These are phyloP conservation scores for Rhodamnia rubescens DNA, from an alignment of 345 rosid genomes.

Conservation along the genomic window DNA sequence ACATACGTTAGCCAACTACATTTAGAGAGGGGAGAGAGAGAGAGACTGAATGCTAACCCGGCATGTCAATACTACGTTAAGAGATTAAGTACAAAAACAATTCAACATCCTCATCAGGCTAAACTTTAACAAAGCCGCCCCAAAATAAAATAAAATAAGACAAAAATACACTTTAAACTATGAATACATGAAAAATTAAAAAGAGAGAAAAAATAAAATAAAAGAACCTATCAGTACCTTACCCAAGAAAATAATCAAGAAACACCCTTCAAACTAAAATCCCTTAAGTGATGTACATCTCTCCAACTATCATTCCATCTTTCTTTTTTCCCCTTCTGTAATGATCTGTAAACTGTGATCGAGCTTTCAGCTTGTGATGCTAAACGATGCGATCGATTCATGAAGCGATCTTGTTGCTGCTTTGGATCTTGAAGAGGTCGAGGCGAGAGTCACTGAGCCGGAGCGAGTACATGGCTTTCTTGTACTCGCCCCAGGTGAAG, in stretches of 20 bases:
- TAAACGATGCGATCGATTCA: not conserved
- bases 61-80: not conserved
- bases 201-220: no score
- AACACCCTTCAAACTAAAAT: not conserved
- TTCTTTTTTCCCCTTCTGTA: not conserved
- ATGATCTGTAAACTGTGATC: not conserved
- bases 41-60: not conserved
- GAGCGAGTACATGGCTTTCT: conserved; percentile 59
- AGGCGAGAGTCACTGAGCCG: conserved; percentile 63
- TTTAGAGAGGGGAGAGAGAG: not conserved
- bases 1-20: not conserved
- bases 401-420: not conserved
- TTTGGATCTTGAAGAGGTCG: conserved; percentile 34
- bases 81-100: not conserved
- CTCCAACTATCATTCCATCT: not conserved
- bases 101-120: not conserved
- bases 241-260: not conserved
- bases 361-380: not conserved
- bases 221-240: not conserved
- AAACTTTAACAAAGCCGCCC: not conserved
- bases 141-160: not conserved
- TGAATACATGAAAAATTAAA: not conserved
- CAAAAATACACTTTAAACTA: not conserved
- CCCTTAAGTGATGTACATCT: not conserved
- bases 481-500: conserved; percentile 82